These are phyloP conservation scores for Pythium vanterpoolii DNA, from an alignment of 352 stramenopile genomes.

Conservation along the genomic window DNA sequence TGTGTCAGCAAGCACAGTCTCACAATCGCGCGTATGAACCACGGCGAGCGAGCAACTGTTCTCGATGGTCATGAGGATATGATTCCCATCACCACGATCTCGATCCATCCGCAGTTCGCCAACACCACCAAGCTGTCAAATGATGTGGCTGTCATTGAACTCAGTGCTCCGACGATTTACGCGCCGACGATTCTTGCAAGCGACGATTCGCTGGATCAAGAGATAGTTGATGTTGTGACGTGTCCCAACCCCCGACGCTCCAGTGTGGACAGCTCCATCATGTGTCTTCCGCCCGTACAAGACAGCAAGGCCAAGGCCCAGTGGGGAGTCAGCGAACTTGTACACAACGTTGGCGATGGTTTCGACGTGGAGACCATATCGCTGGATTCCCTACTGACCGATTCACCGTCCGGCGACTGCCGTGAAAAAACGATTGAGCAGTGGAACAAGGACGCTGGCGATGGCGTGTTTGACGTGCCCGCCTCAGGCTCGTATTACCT, in stretches of 20 bases:
- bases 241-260: slow-evolving; percentile 7
- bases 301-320: neutral
- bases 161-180: slow-evolving; percentile 22
- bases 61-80: slow-evolving; percentile 9
- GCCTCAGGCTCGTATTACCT: slow-evolving; percentile 16
- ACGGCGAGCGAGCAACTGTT: neutral
- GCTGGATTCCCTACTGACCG: neutral
- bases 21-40: slow-evolving; percentile 7
- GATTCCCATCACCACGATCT: slow-evolving; percentile 4
- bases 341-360: neutral
- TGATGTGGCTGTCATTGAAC: slow-evolving; percentile 21
- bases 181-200: slow-evolving; percentile 20
- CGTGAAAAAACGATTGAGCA: slow-evolving; percentile 8
- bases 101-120: slow-evolving; percentile 18
- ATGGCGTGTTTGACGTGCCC: slow-evolving; percentile 20
- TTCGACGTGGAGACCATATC: slow-evolving; percentile 2
- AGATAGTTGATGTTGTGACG: neutral
- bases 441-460: slow-evolving; percentile 14
- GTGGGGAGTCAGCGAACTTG: neutral
- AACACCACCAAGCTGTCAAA: slow-evolving; percentile 19
- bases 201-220: slow-evolving; percentile 13
- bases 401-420: neutral
- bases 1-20: slow-evolving; percentile 19
- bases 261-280: slow-evolving; percentile 10
- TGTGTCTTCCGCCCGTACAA: slow-evolving; percentile 11